Evolutionary conservation across 2,329 filamentous ascomycete genomes (phyloP).

Genomic region (Alternaria incomplexa): DNA sequence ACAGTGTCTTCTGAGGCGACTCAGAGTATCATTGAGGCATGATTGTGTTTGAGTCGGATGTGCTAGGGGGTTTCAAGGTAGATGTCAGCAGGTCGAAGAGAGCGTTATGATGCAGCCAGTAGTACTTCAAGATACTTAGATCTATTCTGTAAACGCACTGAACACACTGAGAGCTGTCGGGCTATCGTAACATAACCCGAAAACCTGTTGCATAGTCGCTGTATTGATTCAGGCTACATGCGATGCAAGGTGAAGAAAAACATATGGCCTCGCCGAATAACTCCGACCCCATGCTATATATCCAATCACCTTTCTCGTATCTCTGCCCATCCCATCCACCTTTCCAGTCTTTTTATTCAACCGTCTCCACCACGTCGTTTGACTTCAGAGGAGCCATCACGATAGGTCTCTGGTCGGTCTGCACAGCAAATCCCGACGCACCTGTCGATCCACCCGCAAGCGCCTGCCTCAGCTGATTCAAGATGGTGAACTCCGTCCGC

Average conservation of each 20-base stretch:
- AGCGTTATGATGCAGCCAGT: neutral
- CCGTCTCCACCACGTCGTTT: neutral
- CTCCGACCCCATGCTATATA: neutral
- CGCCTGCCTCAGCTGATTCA: conserved; percentile 47
- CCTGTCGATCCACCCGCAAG: neutral
- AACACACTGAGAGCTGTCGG: neutral
- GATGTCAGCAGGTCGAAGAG: neutral
- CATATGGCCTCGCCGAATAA: neutral
- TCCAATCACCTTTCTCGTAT: neutral
- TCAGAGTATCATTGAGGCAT: neutral
- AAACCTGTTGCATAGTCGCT: neutral
- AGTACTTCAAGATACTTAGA: neutral
- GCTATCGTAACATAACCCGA: neutral
- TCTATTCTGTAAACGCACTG: neutral
- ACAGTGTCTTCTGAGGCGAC: neutral
- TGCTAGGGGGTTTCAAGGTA: neutral
- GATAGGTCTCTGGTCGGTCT: neutral
- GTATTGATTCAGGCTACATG: neutral
- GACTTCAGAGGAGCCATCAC: neutral
- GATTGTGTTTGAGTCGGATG: neutral
- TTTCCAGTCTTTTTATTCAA: neutral
- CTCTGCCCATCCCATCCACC: neutral
- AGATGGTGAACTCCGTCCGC: conserved; percentile 60
- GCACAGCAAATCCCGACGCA: neutral
- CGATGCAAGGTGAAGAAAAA: neutral